Conservation (phyloP, 805 yeast species). For the Isabelozyma gotoi region DNA sequence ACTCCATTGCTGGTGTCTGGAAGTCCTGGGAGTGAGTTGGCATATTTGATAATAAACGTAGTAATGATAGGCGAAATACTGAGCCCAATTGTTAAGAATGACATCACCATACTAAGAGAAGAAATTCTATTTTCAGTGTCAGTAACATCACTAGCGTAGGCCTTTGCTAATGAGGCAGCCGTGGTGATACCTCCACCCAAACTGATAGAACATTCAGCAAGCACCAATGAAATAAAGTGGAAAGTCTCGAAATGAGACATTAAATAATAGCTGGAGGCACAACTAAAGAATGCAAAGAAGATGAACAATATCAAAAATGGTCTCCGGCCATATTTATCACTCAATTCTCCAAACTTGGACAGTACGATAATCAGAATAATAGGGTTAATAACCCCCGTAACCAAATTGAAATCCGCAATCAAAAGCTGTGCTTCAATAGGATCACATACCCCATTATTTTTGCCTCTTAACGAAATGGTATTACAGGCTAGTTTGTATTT, state of each 20-base stretch:
- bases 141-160: slow-evolving; percentile 72
- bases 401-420: slow-evolving; percentile 48
- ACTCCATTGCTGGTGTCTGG: neutral
- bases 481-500: slow-evolving; percentile 27
- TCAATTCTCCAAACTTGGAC: slow-evolving; percentile 42
- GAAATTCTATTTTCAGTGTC: slow-evolving; percentile 54
- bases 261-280: slow-evolving; percentile 7
- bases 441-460: slow-evolving; percentile 22
- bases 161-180: slow-evolving; percentile 52
- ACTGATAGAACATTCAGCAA: slow-evolving; percentile 29
- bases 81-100: slow-evolving; percentile 53
- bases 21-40: slow-evolving; percentile 5
- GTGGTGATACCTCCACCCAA: slow-evolving; percentile 59
- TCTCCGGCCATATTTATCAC: slow-evolving; percentile 34
- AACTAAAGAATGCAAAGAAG: slow-evolving; percentile 14
- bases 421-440: slow-evolving; percentile 28
- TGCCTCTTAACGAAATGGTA: slow-evolving; percentile 6
- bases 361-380: slow-evolving; percentile 46
- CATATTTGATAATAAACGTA: slow-evolving; percentile 18
- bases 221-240: slow-evolving; percentile 30
- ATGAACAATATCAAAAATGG: slow-evolving; percentile 11
- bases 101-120: slow-evolving; percentile 53
- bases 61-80: slow-evolving; percentile 62
- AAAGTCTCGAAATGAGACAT: slow-evolving; percentile 20
- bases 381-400: slow-evolving; percentile 38